Evolutionary conservation across 2,329 filamentous ascomycete species (phyloP).

Genomic region (Pseudogymnoascus destructans): DNA sequence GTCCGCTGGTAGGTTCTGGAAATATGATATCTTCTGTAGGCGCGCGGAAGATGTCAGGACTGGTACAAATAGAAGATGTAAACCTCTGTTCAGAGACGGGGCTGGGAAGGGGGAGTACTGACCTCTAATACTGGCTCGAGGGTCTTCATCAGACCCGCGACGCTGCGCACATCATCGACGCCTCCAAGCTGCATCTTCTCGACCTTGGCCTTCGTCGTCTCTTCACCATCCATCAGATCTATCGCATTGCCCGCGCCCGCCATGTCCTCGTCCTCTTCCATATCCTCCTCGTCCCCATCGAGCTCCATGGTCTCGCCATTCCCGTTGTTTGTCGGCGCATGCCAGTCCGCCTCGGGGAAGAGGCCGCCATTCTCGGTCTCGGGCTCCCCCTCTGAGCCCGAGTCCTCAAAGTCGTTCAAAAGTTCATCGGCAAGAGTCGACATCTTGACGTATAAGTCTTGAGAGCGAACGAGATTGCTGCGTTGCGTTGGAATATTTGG

Average conservation of each 20-base stretch:
- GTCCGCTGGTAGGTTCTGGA: slow-evolving; percentile 54
- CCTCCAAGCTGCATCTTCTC: slow-evolving; percentile 68
- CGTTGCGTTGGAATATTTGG: slow-evolving; percentile 11
- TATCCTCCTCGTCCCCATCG: slow-evolving; percentile 47
- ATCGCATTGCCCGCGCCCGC: slow-evolving; percentile 32
- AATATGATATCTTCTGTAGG: slow-evolving; percentile 67
- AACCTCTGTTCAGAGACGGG: slow-evolving; percentile 33
- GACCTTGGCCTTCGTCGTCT: slow-evolving; percentile 62
- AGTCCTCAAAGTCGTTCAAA: slow-evolving; percentile 81
- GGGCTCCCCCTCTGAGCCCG: slow-evolving; percentile 61
- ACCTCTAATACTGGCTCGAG: slow-evolving; percentile 73
- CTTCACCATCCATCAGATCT: slow-evolving; percentile 46
- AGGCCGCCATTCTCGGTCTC: slow-evolving; percentile 38
- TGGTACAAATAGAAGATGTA: slow-evolving; percentile 49
- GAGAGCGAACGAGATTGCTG: slow-evolving; percentile 2
- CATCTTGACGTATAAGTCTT: slow-evolving; percentile 38
- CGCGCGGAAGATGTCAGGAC: slow-evolving; percentile 51
- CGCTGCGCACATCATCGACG: slow-evolving; percentile 66
- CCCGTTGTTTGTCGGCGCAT: slow-evolving; percentile 18
- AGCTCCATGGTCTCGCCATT: slow-evolving; percentile 36
- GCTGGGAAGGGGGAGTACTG: slow-evolving; percentile 31
- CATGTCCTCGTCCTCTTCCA: slow-evolving; percentile 48
- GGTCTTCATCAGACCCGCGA: slow-evolving; percentile 68
- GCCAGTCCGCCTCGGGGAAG: slow-evolving; percentile 31
- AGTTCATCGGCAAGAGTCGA: slow-evolving; percentile 87